Conservation (phyloP, 768 basidiomycete species). For the Termitomyces bulborhizus region DNA sequence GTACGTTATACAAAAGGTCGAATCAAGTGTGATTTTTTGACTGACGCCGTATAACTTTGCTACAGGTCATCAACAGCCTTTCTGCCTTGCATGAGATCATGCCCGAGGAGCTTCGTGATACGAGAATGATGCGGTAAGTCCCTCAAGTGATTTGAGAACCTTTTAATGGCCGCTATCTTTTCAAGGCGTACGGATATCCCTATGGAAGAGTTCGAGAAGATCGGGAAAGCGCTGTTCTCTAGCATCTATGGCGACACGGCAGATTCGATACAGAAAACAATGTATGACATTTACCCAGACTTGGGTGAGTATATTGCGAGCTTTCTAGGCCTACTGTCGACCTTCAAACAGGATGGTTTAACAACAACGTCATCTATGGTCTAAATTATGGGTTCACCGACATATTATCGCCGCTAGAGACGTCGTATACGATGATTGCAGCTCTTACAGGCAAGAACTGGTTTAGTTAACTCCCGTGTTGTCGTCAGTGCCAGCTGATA, state of each 20-base stretch:
- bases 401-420: slow-evolving; percentile 43
- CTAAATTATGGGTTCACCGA: slow-evolving; percentile 44
- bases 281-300: slow-evolving; percentile 55
- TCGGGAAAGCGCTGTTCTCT: slow-evolving; percentile 40
- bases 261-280: slow-evolving; percentile 34
- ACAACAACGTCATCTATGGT: slow-evolving; percentile 50
- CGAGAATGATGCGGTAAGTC: slow-evolving; percentile 32
- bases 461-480: not conserved
- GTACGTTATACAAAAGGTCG: slow-evolving; percentile 21
- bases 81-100: slow-evolving; percentile 43
- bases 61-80: slow-evolving; percentile 53
- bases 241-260: slow-evolving; percentile 56
- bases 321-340: not conserved
- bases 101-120: slow-evolving; percentile 47
- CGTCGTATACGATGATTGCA: slow-evolving; percentile 54
- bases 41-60: not conserved
- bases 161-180: not conserved
- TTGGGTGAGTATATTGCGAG: slow-evolving; percentile 36
- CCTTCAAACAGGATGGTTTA: slow-evolving; percentile 42
- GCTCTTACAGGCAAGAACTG: slow-evolving; percentile 35
- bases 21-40: not conserved
- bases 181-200: not conserved
- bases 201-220: slow-evolving; percentile 33
- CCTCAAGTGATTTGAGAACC: not conserved
- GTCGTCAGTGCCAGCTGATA: not conserved